A percentile compares a stretch with the other conserved stretches of the same genome.
These are phyloP conservation scores for Lactarius quietus DNA, from an alignment of 768 basidiomycete species.

Conservation along the genomic window DNA sequence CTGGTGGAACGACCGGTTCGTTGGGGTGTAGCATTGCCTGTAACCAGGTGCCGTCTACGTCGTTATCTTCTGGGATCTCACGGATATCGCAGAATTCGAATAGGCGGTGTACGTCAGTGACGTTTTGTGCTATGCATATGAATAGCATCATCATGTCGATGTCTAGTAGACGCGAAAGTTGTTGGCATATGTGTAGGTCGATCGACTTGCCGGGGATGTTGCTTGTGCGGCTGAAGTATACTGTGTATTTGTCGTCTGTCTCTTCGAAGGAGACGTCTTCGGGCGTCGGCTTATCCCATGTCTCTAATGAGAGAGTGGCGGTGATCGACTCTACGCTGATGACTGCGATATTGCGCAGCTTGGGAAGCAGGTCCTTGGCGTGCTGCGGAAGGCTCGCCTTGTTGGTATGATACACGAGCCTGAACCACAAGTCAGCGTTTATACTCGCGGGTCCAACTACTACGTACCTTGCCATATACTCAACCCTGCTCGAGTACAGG, in stretches of 20 bases:
- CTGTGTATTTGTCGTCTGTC: constrained; percentile 10
- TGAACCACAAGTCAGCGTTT: background rate
- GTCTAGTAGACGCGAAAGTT: constrained; percentile 10
- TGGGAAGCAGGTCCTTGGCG: background rate
- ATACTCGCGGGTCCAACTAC: background rate
- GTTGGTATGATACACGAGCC: constrained; percentile 12
- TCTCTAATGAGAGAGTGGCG: constrained; percentile 13
- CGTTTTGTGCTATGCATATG: background rate
- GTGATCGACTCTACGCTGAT: constrained; percentile 13
- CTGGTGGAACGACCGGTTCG: constrained; percentile 9
- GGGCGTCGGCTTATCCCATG: background rate
- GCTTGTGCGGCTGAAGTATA: constrained; percentile 11
- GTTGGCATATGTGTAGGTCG: constrained; percentile 6
- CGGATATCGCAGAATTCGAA: background rate
- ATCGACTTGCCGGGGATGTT: background rate
- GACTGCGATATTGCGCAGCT: constrained; percentile 19
- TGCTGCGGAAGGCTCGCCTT: constrained; percentile 8
- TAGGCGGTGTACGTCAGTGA: background rate
- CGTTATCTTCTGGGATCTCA: constrained; percentile 8
- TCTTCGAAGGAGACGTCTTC: constrained; percentile 14
- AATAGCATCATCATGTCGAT: constrained; percentile 7
- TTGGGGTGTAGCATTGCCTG: constrained; percentile 14
- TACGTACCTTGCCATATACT: constrained; percentile 19
- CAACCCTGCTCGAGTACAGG: constrained; percentile 19
- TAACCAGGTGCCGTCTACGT: constrained; percentile 12